These are phyloP conservation scores for Rhizopogon vulgaris DNA, from an alignment of 768 basidiomycete species.

Conservation along the genomic window DNA sequence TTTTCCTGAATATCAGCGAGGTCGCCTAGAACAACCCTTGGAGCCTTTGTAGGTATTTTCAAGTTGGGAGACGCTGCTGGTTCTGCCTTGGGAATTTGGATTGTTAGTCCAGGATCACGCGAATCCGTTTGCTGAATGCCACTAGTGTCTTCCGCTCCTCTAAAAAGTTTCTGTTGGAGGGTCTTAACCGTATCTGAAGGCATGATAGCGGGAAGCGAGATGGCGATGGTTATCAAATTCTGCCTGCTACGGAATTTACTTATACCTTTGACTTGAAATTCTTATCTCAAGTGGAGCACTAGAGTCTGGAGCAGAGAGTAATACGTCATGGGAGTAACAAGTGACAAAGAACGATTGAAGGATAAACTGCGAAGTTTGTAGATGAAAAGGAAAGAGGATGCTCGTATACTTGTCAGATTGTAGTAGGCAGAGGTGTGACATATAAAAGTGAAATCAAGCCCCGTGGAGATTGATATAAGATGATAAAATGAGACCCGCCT, in stretches of 20 bases:
- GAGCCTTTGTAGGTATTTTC: conserved; percentile 38
- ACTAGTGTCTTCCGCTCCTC: conserved; percentile 28
- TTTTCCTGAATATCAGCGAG: conserved; percentile 4
- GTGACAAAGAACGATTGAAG: too few relatives aligned
- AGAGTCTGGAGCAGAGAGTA: too few relatives aligned
- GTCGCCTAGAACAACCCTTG: conserved; percentile 29
- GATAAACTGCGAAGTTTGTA: background rate
- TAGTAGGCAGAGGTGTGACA: background rate
- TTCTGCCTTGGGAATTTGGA: conserved; percentile 60
- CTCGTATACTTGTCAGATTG: too few relatives aligned
- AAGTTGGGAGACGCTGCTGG: conserved; percentile 17
- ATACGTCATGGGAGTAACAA: too few relatives aligned
- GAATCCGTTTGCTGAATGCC: conserved; percentile 13
- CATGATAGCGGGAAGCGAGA: conserved; percentile 27
- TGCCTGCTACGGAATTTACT: background rate
- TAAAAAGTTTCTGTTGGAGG: conserved; percentile 71
- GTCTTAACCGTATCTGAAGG: conserved; percentile 45
- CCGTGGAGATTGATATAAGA: conserved; percentile 7
- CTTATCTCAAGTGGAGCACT: background rate
- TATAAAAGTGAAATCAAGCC: conserved; percentile 4
- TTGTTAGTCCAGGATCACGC: conserved; percentile 43
- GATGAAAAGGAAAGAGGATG: background rate
- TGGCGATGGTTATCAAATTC: background rate
- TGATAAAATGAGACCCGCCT: conserved; percentile 18
- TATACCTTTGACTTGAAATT: too few relatives aligned